Evolutionary conservation across 2,329 filamentous ascomycete genomes (phyloP).

Genomic region (Proliferodiscus dingleyae): DNA sequence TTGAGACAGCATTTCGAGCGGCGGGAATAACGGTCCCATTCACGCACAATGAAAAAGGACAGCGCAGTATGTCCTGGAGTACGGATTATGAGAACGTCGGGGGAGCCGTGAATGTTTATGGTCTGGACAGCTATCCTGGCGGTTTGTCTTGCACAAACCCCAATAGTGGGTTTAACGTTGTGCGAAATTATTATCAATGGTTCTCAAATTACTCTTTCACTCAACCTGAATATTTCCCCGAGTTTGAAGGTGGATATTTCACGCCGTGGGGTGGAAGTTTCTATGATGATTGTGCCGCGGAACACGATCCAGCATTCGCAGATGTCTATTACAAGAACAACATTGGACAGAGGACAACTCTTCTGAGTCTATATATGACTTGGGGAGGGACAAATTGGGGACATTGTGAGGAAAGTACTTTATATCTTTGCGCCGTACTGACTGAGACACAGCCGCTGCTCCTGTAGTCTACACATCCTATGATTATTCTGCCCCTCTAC

Average conservation of each 20-base stretch:
- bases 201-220: slow-evolving; percentile 51
- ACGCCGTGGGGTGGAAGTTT: slow-evolving; percentile 48
- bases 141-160: slow-evolving; percentile 46
- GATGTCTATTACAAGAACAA: slow-evolving; percentile 55
- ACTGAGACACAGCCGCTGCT: slow-evolving; percentile 33
- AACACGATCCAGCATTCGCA: slow-evolving; percentile 43
- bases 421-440: background rate
- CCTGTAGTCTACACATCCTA: slow-evolving; percentile 46
- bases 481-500: slow-evolving; percentile 44
- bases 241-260: slow-evolving; percentile 50
- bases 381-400: slow-evolving; percentile 55
- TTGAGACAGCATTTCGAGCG: slow-evolving; percentile 41
- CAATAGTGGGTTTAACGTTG: slow-evolving; percentile 43
- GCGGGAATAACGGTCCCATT: slow-evolving; percentile 46
- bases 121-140: slow-evolving; percentile 42
- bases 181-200: slow-evolving; percentile 52
- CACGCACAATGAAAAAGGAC: slow-evolving; percentile 47
- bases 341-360: slow-evolving; percentile 44
- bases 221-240: slow-evolving; percentile 48
- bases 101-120: slow-evolving; percentile 48
- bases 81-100: slow-evolving; percentile 51
- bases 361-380: slow-evolving; percentile 48
- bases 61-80: slow-evolving; percentile 46
- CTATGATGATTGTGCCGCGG: slow-evolving; percentile 44
- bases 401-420: slow-evolving; percentile 34